Conservation (phyloP, 2,329 filamentous ascomycete genomes). For the Hymenoscyphus repandus region DNA sequence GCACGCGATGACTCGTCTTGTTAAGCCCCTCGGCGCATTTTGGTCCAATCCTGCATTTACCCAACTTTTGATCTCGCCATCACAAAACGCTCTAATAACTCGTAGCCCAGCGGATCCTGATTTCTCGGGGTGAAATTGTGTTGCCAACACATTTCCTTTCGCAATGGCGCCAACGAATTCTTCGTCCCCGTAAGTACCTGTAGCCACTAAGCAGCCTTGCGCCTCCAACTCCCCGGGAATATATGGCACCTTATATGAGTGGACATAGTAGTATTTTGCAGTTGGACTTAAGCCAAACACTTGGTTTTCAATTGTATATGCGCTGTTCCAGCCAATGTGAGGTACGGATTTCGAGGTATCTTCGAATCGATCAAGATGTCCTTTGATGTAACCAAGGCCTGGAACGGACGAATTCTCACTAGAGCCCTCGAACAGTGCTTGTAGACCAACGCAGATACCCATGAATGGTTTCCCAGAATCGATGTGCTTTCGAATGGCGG, state of each 20-base stretch:
- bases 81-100: constrained; percentile 70
- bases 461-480: constrained; percentile 92
- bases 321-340: constrained; percentile 98
- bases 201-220: constrained; percentile 88
- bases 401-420: constrained; percentile 67
- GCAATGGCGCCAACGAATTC: constrained; percentile 89
- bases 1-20: constrained; percentile 90
- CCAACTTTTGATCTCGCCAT: constrained; percentile 27
- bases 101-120: constrained; percentile 84
- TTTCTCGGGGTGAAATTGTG: constrained; percentile 98
- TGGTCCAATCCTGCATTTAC: constrained; percentile 24
- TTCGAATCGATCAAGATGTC: constrained; percentile 69
- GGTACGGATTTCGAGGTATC: constrained; percentile 82
- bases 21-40: constrained; percentile 57
- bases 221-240: constrained; percentile 65
- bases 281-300: constrained; percentile 74
- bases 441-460: constrained; percentile 92
- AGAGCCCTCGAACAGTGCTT: constrained; percentile 84
- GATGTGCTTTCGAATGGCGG: constrained; percentile 79
- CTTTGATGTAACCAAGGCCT: constrained; percentile 72
- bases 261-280: constrained; percentile 98
- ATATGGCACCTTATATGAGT: constrained; percentile 86
- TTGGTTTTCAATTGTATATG: constrained; percentile 55
- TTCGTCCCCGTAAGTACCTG: constrained; percentile 79
- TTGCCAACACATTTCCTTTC: constrained; percentile 78